Evolutionary conservation across 108 stramenopile genomes (phyloP), one percentile per base, ranked within the genome.

Genomic region (Nitzschia inconspicua): DNA sequence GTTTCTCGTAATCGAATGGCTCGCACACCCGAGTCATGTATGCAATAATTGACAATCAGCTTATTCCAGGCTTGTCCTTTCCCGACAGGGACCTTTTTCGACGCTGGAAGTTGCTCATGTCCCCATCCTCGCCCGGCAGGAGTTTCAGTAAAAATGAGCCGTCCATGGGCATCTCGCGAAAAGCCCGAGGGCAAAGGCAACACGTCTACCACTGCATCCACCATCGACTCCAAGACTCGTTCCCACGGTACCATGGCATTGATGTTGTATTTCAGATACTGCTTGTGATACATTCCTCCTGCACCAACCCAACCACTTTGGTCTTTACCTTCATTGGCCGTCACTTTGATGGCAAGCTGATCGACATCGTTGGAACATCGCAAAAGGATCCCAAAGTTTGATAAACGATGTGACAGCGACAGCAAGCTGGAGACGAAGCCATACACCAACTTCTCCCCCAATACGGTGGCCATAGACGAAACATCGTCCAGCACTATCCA

Each of bases 161-260:
- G 71, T 9, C 91, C 91, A 68, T 87, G 84, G 16, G 82, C 84
- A 47, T 93, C 87, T 51, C 84, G 59, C 3, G 86, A 73, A 58
- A 77, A 87, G 35, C 91, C 91, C 58, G 83, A 84, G 25, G 76
- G 60, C 35, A 93, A 66, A 7, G 91, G 87, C 42, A 80, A 46
- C 0, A 93, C 84, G 70, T 93, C 91, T n/a, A 93, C 82, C 18
- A 93, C 70, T 5, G 70, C 78, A 75, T 93, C 87, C 25, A 79
- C 84, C 28, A 75, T 31, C 63, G 86, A 85, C 18, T 73, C 70
- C 58, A 88, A 60, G 42, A 56, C 62, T 26, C 79, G 55, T 64
- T 83, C 82, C 76, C 86, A 82, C 23, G 77, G 69, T 20, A 65
- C 37, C 24, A 27, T 29, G 18, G 39, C 46, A n/a, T 34, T 53